Base-by-base conservation (phyloP, 2,329 filamentous ascomycete genomes). In the Aureobasidium sp. region DNA sequence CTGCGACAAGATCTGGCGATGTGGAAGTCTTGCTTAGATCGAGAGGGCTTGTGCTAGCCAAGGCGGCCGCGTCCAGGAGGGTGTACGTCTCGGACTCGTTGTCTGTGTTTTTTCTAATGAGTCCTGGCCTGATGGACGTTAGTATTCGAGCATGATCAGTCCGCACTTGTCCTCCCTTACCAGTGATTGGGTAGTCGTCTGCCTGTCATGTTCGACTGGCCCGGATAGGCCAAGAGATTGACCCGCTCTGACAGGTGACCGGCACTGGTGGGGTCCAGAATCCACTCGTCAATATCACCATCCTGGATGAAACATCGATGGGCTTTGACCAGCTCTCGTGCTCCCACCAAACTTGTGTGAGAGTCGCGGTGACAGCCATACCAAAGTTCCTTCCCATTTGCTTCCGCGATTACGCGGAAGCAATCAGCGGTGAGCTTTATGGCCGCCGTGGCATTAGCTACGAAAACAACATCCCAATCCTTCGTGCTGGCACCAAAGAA, bases 401-500 rank as follows among this genome's bases (percentile, higher is more conserved):
- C 59, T 70, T 74, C 64, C 71, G 75, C 72, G 22, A 78, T 68
- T 58, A 80, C 78, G 24, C 74, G 70, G 59, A 83, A 79, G 29
- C 72, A 73, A 42, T 83, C 81, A 38, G 74, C 75, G 12, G 84
- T 78, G 6, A 84, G 68, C 63, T 83, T 84, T 59, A 83, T 76
- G n/a, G 75, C 80, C 3, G 79, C 78, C 0, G 80, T 83, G 38
- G 80, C 77, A 59, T 84, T 84, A 52, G 78, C 72, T 21, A 79
- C 76, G 61, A 84, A 85, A 16, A 84, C 71, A 10, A 84, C 70
- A 59, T 83, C 79, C 60, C 79, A 84, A 48, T 82, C 71, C 32
- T 72, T 70, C 2, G 80, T 75, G 58, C 79, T 73, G 16, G 81
- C 81, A 38, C 78, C 77, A 56, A 84, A 76, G 64, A 83, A 83